A percentile compares a stretch with the other conserved stretches of the same genome.
Evolutionary conservation across 2,329 filamentous ascomycete species (phyloP).

Genomic region (Penicillium sp.): DNA sequence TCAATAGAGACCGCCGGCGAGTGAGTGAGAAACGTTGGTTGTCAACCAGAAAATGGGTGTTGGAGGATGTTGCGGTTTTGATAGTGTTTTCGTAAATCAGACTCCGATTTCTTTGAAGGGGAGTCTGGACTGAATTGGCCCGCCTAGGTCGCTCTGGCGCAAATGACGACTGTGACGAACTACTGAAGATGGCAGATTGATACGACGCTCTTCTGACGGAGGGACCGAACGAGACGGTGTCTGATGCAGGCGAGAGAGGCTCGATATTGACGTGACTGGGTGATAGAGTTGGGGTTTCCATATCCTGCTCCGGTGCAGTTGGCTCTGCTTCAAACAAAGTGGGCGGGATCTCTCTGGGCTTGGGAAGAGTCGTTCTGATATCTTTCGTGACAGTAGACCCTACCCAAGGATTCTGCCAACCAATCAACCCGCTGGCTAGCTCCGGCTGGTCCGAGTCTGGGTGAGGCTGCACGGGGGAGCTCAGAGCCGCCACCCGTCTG

Average conservation of each 20-base stretch:
- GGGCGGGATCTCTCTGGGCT: slow-evolving; percentile 16
- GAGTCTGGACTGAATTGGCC: slow-evolving; percentile 32
- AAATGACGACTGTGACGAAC: slow-evolving; percentile 14
- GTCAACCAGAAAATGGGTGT: slow-evolving; percentile 34
- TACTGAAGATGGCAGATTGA: slow-evolving; percentile 20
- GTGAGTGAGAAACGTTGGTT: slow-evolving; percentile 36
- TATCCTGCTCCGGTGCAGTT: background rate
- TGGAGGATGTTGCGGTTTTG: slow-evolving; percentile 32
- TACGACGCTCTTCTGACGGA: slow-evolving; percentile 23
- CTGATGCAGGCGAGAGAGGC: slow-evolving; percentile 6
- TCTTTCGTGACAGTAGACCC: slow-evolving; percentile 23
- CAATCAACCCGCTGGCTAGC: slow-evolving; percentile 18
- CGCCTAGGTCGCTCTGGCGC: slow-evolving; percentile 22
- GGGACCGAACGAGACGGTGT: slow-evolving; percentile 18
- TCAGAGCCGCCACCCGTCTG: slow-evolving; percentile 20
- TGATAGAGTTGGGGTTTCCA: background rate
- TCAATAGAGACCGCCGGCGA: slow-evolving; percentile 39
- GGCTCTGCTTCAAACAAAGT: slow-evolving; percentile 17
- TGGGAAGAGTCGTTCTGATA: slow-evolving; percentile 11
- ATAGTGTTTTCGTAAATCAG: slow-evolving; percentile 24
- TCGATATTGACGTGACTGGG: slow-evolving; percentile 1
- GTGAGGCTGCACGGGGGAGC: slow-evolving; percentile 11
- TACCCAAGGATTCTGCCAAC: slow-evolving; percentile 40
- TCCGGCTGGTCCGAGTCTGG: slow-evolving; percentile 9
- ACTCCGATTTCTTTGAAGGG: slow-evolving; percentile 24